Base-by-base conservation (phyloP, 495 filamentous ascomycete genomes). In the Thermochaetoides thermophila region DNA sequence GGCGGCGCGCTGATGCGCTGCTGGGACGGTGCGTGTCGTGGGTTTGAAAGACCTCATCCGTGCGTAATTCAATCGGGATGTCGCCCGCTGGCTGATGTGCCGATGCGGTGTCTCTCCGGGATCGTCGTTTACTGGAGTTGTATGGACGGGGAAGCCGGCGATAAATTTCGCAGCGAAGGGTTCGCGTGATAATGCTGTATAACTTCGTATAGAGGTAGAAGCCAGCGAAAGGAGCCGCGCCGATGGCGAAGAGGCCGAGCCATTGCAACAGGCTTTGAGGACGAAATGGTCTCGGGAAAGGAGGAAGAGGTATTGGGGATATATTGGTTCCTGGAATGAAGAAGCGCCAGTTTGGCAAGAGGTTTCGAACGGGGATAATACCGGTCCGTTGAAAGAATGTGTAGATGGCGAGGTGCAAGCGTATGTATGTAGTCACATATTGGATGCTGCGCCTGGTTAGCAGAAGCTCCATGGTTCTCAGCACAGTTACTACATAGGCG, bases 341-440 rank as follows among this genome's bases (percentile, higher is more conserved):
- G 20, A 63, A 71, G 11, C 37, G 43, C 19, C 48, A 47, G 27
- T 44, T 50, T 0, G 68, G 68, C 11, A 73, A 35, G 28, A 42
- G 48, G 5, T 42, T 42, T 12, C 47, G 45, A 8, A 48, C 39
- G 3, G 62, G 44, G 26, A 65, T 48, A 9, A 73, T 39, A 19
- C 64, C 58, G 1, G 63, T 43, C 29, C 66, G 56, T 37, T 73
- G 68, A 21, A 71, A 46, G 18, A 60, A 57, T 5, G 56, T 51
- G 37, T 60, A 69, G 22, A 68, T 37, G 6, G 61, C 55, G 8
- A 69, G 39, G 24, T 68, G 64, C 8, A 68, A 45, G 13, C 48
- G 49, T 9, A 65, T 34, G 27, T 63, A 66, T 14, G 37, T 36
- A 11, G 50, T 40, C 0, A 39, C 35, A 11, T 34, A 47, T n/a